Evolutionary conservation across 2,329 filamentous ascomycete species (phyloP), one percentile per base, ranked within the genome.

Genomic region (Sporothrix brunneoviolacea): DNA sequence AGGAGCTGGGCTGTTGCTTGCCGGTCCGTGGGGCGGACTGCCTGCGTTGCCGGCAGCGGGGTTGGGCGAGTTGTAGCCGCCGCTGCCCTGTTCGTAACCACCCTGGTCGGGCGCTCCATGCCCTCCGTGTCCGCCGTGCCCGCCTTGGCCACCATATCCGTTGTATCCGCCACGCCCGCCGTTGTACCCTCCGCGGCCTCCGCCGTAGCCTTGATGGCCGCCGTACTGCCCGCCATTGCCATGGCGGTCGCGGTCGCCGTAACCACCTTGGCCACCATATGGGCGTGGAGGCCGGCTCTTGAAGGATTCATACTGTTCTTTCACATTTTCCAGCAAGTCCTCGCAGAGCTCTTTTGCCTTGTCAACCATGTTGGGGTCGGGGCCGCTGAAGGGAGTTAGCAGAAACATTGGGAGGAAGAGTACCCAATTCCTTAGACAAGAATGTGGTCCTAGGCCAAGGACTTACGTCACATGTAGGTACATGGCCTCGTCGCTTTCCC

Each of bases 401-500:
- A 5, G 24, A 28, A 28, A 28, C 24, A n/a, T n/a, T n/a, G n/a
- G n/a, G n/a, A n/a, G n/a, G n/a, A n/a, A n/a, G n/a, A n/a, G n/a
- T n/a, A n/a, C n/a, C n/a, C n/a, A n/a, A n/a, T n/a, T n/a, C n/a
- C n/a, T n/a, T n/a, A n/a, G n/a, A n/a, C n/a, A n/a, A n/a, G n/a
- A n/a, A n/a, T n/a, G n/a, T n/a, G n/a, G n/a, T n/a, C n/a, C n/a
- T n/a, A n/a, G n/a, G n/a, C n/a, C n/a, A n/a, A n/a, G n/a, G 24
- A 77, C 86, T 66, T 77, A 94, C 86, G 93, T 88, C 58, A 97
- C 91, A 67, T 97, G 91, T 40, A 98, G 77, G 64, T 90, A 97
- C 90, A 98, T 97, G 3, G 89, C 82, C 65, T 97, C 91, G 42
- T 98, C 91, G 58, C 89, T 95, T 69, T 98, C 93, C 37, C 75